Base-by-base conservation (phyloP, 2,329 filamentous ascomycete genomes). In the Ophiocordyceps camponoti-leonardi region DNA sequence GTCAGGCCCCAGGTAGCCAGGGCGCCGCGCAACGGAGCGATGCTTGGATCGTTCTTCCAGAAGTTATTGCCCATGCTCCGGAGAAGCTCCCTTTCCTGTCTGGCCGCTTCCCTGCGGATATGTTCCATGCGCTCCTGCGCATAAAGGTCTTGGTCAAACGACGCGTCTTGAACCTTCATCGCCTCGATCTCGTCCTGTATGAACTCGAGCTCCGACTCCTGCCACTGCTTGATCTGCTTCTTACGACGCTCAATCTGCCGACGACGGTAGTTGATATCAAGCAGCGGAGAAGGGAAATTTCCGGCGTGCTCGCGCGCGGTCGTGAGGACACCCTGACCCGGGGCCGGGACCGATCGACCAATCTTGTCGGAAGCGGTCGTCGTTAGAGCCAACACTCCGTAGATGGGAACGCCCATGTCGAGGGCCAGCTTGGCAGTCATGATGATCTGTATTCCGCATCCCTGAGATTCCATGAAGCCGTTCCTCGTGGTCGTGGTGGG, bases 401-500 rank as follows among this genome's bases (percentile, higher is more conserved):
- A 87, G 58, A 98, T 96, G 13, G 92, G 92, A 23, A 98, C 86
- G 64, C 92, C 92, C 92, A 98, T 98, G 52, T 98, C 92, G 46
- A 98, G 71, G 41, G 92, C 92, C 52, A 98, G 80, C 69, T 84
- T 85, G 46, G 90, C 92, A 51, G 86, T 94, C 92, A 98, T 98
- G 66, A 98, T 90, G 58, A 98, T 75, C 67, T 98, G 92, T 64
- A 98, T 81, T 82, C 93, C 92, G 57, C 87, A 94, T 60, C 92
- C 92, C 67, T 98, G 92, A 3, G 93, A 94, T 67, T 98, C 92
- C 92, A 98, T 96, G 73, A 98, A 98, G 44, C 92, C 92, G 57
- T 88, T 92, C 66, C 92, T 78, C 50, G 92, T 98, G 3, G 92
- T 98, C 41, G 92, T 98, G 6, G 88, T 93, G 5, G 92, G 92